Evolutionary conservation across 345 rosid genomes (phyloP).

Genomic region (Jatropha curcas): DNA sequence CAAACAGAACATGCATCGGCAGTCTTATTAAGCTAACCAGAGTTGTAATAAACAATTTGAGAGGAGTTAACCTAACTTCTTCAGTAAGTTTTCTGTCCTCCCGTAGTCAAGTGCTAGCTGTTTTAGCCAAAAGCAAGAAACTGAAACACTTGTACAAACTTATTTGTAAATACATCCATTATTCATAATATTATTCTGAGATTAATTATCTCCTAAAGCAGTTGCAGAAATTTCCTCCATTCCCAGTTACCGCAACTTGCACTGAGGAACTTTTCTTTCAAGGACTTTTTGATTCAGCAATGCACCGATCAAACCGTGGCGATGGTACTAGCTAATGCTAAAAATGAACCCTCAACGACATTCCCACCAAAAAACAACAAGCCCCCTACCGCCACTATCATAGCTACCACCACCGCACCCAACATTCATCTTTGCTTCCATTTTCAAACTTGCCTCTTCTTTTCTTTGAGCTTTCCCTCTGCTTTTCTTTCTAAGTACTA

Average conservation of each 20-base stretch:
- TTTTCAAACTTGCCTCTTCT: too few relatives aligned
- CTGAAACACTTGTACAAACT: too few relatives aligned
- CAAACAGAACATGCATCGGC: too few relatives aligned
- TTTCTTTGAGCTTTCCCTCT: too few relatives aligned
- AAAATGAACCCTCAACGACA: conserved; percentile 30
- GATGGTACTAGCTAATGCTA: conserved; percentile 40
- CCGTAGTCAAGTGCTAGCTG: too few relatives aligned
- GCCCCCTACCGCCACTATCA: not conserved
- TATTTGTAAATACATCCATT: not conserved
- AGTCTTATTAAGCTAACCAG: too few relatives aligned
- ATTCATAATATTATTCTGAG: not conserved
- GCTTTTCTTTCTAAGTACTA: too few relatives aligned
- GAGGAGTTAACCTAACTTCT: too few relatives aligned
- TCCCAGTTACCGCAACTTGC: conserved; percentile 34
- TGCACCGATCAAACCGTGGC: conserved; percentile 32
- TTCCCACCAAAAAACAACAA: conserved; percentile 15
- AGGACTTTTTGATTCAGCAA: conserved; percentile 32
- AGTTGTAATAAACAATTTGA: too few relatives aligned
- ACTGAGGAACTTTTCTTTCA: conserved; percentile 33
- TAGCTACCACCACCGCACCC: not conserved
- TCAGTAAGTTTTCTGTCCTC: too few relatives aligned
- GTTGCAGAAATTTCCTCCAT: conserved; percentile 35
- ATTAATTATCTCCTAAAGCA: conserved; percentile 23
- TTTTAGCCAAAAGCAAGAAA: too few relatives aligned
- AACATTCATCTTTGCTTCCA: conserved; percentile 12